These are phyloP conservation scores for Ogataea pilisensis DNA, from an alignment of 805 yeast species.

Conservation along the genomic window DNA sequence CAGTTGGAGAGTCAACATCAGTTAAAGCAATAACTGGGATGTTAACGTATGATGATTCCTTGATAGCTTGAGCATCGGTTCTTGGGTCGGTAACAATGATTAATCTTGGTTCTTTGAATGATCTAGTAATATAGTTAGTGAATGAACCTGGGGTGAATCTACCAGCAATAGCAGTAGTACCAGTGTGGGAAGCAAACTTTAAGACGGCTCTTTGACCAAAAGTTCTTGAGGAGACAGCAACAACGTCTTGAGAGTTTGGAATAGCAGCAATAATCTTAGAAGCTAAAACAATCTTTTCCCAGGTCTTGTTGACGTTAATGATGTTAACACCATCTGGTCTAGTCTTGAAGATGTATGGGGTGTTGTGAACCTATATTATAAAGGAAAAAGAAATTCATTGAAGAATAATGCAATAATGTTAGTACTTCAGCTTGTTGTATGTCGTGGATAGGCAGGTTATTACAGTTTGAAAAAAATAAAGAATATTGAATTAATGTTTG, in stretches of 20 bases:
- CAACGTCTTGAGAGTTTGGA: slow-evolving; percentile 98
- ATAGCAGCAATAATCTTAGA: slow-evolving; percentile 99
- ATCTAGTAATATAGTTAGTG: slow-evolving; percentile 99
- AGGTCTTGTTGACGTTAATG: slow-evolving; percentile 97
- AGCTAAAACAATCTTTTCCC: slow-evolving; percentile 99
- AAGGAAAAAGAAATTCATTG: slow-evolving; percentile 14
- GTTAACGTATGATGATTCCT: slow-evolving; percentile 99
- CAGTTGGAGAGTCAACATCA: slow-evolving; percentile 98
- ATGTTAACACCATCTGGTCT: slow-evolving; percentile 99
- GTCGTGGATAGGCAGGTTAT: too few relatives aligned
- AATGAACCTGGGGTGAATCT: slow-evolving; percentile 99
- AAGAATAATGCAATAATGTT: slow-evolving; percentile 2
- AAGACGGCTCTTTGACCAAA: slow-evolving; percentile 99
- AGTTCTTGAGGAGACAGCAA: slow-evolving; percentile 98
- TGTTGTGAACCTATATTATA: slow-evolving; percentile 82
- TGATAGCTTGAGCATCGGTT: slow-evolving; percentile 99
- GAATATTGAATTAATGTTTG: too few relatives aligned
- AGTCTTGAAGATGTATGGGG: slow-evolving; percentile 94
- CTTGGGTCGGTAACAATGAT: slow-evolving; percentile 99
- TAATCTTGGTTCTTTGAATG: slow-evolving; percentile 99
- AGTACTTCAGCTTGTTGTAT: too few relatives aligned
- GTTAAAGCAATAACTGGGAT: slow-evolving; percentile 99
- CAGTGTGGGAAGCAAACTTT: slow-evolving; percentile 99
- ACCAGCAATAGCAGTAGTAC: slow-evolving; percentile 99
- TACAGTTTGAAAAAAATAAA: too few relatives aligned